Evolutionary conservation across 495 filamentous ascomycete genomes (phyloP).

Genomic region (Hypoxylon trugodes): DNA sequence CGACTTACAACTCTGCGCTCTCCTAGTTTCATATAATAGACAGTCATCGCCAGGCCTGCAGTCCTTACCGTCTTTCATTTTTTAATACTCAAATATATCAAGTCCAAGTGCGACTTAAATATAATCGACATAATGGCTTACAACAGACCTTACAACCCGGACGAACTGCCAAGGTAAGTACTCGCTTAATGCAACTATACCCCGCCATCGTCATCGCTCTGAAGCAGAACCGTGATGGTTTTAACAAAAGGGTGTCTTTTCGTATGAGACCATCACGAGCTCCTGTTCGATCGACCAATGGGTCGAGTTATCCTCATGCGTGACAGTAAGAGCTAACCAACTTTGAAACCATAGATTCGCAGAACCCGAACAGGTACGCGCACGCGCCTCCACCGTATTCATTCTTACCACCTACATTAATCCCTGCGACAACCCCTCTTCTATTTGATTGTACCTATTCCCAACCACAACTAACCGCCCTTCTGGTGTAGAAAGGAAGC

Average conservation of each 20-base stretch:
- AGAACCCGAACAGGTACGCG: conserved; percentile 87
- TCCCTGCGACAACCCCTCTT: conserved; percentile 30
- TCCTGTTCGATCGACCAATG: conserved; percentile 22
- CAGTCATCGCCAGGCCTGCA: not conserved
- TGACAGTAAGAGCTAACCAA: conserved; percentile 31
- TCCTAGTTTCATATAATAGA: conserved; percentile 26
- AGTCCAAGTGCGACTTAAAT: conserved; percentile 11
- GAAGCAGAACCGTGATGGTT: conserved; percentile 8
- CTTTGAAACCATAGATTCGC: conserved; percentile 71
- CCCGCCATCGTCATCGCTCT: conserved; percentile 31
- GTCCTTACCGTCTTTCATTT: conserved; percentile 10
- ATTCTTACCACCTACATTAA: conserved; percentile 14
- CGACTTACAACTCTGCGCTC: conserved; percentile 20
- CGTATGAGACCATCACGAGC: not conserved
- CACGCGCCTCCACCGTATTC: conserved; percentile 13
- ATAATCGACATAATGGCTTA: conserved; percentile 77
- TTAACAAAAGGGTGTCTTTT: not conserved
- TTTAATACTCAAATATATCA: conserved; percentile 7
- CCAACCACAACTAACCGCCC: conserved; percentile 24
- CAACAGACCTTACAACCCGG: conserved; percentile 92
- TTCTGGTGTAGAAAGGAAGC: conserved; percentile 46
- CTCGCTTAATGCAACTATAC: conserved; percentile 15
- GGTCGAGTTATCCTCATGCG: conserved; percentile 22
- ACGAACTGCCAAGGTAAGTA: conserved; percentile 93
- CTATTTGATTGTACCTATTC: conserved; percentile 5